A percentile compares a stretch with the other conserved stretches of the same genome.
These are phyloP conservation scores for Fonsecaea pedrosoi DNA, from an alignment of 2,329 filamentous ascomycete genomes.

Conservation along the genomic window DNA sequence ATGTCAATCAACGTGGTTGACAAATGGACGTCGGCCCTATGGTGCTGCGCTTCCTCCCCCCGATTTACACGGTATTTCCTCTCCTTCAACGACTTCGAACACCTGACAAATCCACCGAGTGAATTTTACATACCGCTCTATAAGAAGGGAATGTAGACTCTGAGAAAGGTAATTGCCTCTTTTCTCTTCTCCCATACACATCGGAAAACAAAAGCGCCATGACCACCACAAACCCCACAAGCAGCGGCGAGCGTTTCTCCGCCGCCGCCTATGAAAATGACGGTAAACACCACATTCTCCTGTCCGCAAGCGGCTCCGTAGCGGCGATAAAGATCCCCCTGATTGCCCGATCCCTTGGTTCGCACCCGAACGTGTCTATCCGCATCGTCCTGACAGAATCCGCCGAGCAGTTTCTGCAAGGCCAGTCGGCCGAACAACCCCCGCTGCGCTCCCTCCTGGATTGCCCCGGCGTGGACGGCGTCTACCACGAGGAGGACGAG, in stretches of 20 bases:
- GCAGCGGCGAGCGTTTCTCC: constrained; percentile 34
- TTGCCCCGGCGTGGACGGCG: constrained; percentile 75
- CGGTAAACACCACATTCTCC: constrained; percentile 66
- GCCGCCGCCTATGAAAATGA: constrained; percentile 48
- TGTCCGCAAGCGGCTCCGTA: constrained; percentile 75
- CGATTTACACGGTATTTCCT: constrained; percentile 9
- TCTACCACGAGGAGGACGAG: constrained; percentile 86
- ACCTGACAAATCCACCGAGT: not conserved
- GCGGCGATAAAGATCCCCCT: constrained; percentile 83
- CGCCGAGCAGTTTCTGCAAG: constrained; percentile 75
- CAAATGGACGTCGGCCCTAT: constrained; percentile 24
- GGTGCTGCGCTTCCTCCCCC: constrained; percentile 4
- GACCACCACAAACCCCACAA: constrained; percentile 17
- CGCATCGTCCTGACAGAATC: constrained; percentile 81
- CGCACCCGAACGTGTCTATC: constrained; percentile 69
- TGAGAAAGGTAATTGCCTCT: not conserved
- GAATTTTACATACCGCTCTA: not conserved
- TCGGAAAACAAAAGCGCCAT: constrained; percentile 12
- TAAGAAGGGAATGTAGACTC: not conserved
- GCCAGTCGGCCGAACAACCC: constrained; percentile 80
- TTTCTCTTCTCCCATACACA: not conserved
- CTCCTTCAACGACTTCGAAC: not conserved
- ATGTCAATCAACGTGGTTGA: constrained; percentile 34
- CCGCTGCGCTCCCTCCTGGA: constrained; percentile 63
- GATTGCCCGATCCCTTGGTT: constrained; percentile 62